Percentiles rank a stretch among this genome's conserved stretches.
Conservation (phyloP, 2,329 filamentous ascomycete genomes). For the Endoconidiophora laricicola region DNA sequence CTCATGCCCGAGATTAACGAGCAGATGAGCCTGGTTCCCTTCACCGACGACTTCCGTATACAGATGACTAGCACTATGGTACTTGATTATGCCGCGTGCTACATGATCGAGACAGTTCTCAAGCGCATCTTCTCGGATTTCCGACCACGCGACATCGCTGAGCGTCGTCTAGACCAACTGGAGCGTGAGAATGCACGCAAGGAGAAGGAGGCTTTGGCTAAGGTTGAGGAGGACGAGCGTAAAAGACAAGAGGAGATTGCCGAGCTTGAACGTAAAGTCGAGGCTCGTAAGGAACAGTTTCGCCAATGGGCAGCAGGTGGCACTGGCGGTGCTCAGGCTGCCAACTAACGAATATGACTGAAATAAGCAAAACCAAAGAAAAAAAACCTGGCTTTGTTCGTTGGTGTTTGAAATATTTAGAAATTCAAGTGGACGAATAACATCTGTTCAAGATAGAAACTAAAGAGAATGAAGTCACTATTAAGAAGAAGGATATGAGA, state of each 20-base stretch:
- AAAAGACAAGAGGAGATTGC: slow-evolving; percentile 37
- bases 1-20: slow-evolving; percentile 91
- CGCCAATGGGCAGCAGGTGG: slow-evolving; percentile 28
- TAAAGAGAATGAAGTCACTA: too few species aligned
- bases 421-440: too few species aligned
- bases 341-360: too few species aligned
- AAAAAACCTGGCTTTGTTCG: too few species aligned
- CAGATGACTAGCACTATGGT: slow-evolving; percentile 77
- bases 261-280: slow-evolving; percentile 42
- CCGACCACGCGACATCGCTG: slow-evolving; percentile 81
- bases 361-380: too few species aligned
- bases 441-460: too few species aligned
- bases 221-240: slow-evolving; percentile 23
- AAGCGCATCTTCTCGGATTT: slow-evolving; percentile 83
- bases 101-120: slow-evolving; percentile 67
- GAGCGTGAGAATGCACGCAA: slow-evolving; percentile 39
- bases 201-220: slow-evolving; percentile 29
- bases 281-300: slow-evolving; percentile 32
- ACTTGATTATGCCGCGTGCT: slow-evolving; percentile 75
- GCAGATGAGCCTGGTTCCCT: slow-evolving; percentile 81
- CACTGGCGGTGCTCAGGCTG: not conserved
- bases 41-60: slow-evolving; percentile 72
- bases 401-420: too few species aligned
- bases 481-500: too few species aligned
- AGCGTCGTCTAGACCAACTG: slow-evolving; percentile 72